Evolutionary conservation across 345 rosid genomes (phyloP), one percentile per base, ranked within the genome.

Genomic region (Populus tremula): DNA sequence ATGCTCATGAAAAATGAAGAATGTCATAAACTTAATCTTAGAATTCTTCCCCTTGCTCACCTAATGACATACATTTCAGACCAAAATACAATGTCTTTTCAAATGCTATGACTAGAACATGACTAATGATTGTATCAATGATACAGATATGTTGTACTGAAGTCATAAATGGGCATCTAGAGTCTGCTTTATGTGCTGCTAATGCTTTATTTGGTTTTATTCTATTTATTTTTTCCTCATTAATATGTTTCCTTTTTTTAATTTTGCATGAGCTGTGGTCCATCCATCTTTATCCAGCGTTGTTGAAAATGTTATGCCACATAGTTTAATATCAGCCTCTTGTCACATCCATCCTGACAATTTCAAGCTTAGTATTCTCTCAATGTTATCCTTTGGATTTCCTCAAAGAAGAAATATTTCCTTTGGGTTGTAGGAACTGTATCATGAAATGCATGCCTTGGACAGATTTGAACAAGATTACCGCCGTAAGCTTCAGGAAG

Each of bases 401-500:
- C 12, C 54, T 62, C 39, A 71, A 43, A 47, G 45, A 49, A 23
- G 64, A 59, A 5, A 59, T 59, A 73, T 21, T 77, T n/a, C 49
- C 61, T 17, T 39, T 72, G 18, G 47, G 21, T 47, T 63, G 84
- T 91, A 96, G 99, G 99, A 96, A 81, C 82, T 96, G 72, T 96
- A 96, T 84, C 99, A 96, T 78, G 99, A 96, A 81, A 87, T 91
- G 82, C 98, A 93, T 79, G 94, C 99, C 69, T 83, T 96, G 86
- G 99, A 96, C 87, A 91, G 97, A 87, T 96, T 93, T 86, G 98
- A 93, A 80, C 99, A 96, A 91, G 99, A 96, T 79, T 93, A 89
- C 87, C 93, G 87, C 77, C 98, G 96, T 77, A 93, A 92, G 89
- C 90, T 92, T 79, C 96, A 89, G 82, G 99, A 91, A 87, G 97